These are phyloP conservation scores for Baorangia bicolor DNA, from an alignment of 768 basidiomycete genomes.

Conservation along the genomic window DNA sequence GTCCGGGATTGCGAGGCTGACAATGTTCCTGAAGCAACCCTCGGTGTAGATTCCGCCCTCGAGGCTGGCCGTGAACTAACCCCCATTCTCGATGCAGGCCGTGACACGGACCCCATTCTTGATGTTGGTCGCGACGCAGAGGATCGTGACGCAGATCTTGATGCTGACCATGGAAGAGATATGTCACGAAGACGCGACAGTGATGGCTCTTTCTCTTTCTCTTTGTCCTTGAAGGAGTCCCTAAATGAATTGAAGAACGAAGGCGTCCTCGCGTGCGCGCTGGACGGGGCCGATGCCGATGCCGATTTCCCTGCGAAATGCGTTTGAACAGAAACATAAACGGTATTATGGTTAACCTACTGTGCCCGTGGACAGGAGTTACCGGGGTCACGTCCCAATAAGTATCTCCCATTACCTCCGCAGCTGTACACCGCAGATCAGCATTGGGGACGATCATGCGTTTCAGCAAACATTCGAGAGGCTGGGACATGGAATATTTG, in stretches of 20 bases:
- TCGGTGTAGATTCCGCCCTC: constrained; percentile 8
- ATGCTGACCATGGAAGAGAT: constrained; percentile 35
- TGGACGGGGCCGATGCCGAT: constrained; percentile 22
- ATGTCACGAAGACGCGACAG: constrained; percentile 34
- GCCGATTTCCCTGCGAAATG: constrained; percentile 34
- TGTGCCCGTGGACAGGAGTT: constrained; percentile 35
- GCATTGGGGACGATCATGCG: constrained; percentile 81
- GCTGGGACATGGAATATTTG: constrained; percentile 53
- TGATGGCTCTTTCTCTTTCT: constrained; percentile 31
- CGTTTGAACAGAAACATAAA: not conserved
- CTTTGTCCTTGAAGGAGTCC: constrained; percentile 22
- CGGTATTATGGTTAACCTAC: constrained; percentile 36
- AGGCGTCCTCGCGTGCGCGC: constrained; percentile 15
- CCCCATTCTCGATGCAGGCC: constrained; percentile 20
- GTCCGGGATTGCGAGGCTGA: not conserved
- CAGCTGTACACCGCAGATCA: constrained; percentile 72
- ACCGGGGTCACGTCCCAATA: constrained; percentile 55
- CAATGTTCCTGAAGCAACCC: not conserved
- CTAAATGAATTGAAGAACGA: constrained; percentile 21
- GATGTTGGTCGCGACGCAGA: constrained; percentile 19
- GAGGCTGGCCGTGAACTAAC: constrained; percentile 15
- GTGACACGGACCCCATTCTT: constrained; percentile 13
- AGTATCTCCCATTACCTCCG: constrained; percentile 59
- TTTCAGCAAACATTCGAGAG: constrained; percentile 65
- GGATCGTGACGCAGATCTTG: constrained; percentile 12